Evolutionary conservation across 176 grass and related monocot species (phyloP).

Genomic region (Carex kokanica): DNA sequence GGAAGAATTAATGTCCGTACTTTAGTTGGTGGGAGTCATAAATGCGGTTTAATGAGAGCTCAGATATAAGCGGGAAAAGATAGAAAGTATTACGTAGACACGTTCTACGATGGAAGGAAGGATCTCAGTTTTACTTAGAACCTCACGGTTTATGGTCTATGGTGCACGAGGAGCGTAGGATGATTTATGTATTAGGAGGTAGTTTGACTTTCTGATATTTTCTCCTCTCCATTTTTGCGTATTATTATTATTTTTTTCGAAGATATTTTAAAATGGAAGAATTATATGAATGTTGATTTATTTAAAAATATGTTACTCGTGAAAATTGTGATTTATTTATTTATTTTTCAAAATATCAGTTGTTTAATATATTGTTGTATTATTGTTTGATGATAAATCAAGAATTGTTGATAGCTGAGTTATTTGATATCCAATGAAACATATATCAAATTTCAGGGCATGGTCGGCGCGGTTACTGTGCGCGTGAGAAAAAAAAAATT

Average conservation of each 20-base stretch:
- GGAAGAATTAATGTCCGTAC: background rate
- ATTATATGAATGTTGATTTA: background rate
- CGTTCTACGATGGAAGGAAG: background rate
- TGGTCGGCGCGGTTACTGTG: too few relatives aligned
- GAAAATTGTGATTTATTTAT: too few relatives aligned
- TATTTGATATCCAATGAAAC: too few relatives aligned
- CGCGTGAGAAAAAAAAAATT: too few relatives aligned
- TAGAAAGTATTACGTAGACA: background rate
- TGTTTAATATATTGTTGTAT: too few relatives aligned
- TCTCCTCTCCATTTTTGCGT: background rate
- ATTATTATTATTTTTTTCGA: too few relatives aligned
- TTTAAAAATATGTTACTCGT: background rate
- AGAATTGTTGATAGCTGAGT: too few relatives aligned
- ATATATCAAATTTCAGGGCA: too few relatives aligned
- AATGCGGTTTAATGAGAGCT: slow-evolving; percentile 15
- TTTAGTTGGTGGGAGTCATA: slow-evolving; percentile 5
- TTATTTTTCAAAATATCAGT: too few relatives aligned
- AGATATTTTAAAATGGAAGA: background rate
- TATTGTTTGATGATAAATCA: too few relatives aligned
- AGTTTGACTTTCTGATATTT: background rate
- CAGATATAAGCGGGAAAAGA: background rate
- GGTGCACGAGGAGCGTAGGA: background rate
- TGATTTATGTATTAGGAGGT: background rate
- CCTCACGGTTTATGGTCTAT: background rate
- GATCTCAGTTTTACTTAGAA: background rate